Conservation (phyloP, 148 eudicot genomes). For the Rhododendron henanense region DNA sequence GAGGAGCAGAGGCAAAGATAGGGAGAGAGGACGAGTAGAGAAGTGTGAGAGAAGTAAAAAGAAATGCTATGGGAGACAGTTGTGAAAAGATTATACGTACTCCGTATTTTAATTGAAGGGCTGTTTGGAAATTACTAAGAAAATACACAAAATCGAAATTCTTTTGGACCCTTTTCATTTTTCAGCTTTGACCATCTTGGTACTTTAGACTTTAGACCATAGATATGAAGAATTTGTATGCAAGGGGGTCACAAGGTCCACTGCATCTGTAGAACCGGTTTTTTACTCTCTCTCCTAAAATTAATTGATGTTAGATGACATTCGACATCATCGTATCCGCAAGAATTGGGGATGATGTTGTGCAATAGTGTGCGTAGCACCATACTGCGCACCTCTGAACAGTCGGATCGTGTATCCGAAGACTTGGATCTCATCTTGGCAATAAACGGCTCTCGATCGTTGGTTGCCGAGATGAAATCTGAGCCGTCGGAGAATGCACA, state of each 20-base stretch:
- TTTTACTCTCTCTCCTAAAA: too few species aligned
- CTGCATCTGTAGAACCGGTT: too few species aligned
- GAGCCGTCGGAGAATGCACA: too few species aligned
- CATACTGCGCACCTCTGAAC: too few species aligned
- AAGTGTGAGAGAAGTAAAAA: neutral
- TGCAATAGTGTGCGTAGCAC: too few species aligned
- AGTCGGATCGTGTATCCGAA: too few species aligned
- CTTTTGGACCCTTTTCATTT: neutral
- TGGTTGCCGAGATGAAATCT: too few species aligned
- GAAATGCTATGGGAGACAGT: neutral
- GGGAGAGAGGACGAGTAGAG: slow-evolving; percentile 7
- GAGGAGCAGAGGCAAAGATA: slow-evolving; percentile 3
- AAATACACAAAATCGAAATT: neutral
- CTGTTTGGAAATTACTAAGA: slow-evolving; percentile 4
- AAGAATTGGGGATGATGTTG: too few species aligned
- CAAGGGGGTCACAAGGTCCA: neutral
- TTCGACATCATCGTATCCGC: too few species aligned
- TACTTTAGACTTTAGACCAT: neutral
- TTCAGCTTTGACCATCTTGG: neutral
- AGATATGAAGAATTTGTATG: neutral
- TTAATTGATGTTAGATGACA: too few species aligned
- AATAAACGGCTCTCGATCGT: too few species aligned
- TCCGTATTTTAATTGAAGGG: neutral
- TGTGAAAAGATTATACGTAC: slow-evolving; percentile 4
- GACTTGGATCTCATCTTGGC: too few species aligned